These are phyloP conservation scores for Osmozyma mogii DNA, from an alignment of 805 yeast species.

Conservation along the genomic window DNA sequence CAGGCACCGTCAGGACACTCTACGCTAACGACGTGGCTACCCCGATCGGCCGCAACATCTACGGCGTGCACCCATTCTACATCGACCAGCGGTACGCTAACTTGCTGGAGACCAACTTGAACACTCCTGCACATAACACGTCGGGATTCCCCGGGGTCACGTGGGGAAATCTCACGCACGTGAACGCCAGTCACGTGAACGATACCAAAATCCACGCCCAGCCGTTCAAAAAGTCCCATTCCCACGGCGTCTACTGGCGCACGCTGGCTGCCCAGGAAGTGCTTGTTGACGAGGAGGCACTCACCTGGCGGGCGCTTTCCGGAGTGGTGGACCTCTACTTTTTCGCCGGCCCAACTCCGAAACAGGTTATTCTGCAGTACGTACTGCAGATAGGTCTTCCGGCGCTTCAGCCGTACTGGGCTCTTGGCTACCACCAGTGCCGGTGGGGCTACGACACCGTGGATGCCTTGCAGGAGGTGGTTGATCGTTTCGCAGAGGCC, in stretches of 20 bases:
- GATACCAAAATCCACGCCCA: no score
- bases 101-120: not conserved
- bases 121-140: not conserved
- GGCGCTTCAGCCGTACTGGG: constrained; percentile 20
- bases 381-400: constrained; percentile 17
- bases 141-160: no score
- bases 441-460: constrained; percentile 18
- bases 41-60: constrained; percentile 20
- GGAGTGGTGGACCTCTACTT: constrained; percentile 22
- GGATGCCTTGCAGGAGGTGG: constrained; percentile 13
- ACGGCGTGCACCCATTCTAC: constrained; percentile 26
- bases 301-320: constrained; percentile 22
- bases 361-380: constrained; percentile 17
- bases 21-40: constrained; percentile 21
- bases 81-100: constrained; percentile 18
- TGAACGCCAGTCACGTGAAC: no score
- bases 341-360: constrained; percentile 17
- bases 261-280: constrained; percentile 23
- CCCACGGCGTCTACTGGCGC: constrained; percentile 26
- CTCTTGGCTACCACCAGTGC: constrained; percentile 20
- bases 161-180: no score
- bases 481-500: constrained; percentile 11
- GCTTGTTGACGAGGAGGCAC: constrained; percentile 15
- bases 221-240: no score
- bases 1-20: constrained; percentile 21